Evolutionary conservation across 2,329 filamentous ascomycete species (phyloP).

Genomic region (Polychaeton citri): DNA sequence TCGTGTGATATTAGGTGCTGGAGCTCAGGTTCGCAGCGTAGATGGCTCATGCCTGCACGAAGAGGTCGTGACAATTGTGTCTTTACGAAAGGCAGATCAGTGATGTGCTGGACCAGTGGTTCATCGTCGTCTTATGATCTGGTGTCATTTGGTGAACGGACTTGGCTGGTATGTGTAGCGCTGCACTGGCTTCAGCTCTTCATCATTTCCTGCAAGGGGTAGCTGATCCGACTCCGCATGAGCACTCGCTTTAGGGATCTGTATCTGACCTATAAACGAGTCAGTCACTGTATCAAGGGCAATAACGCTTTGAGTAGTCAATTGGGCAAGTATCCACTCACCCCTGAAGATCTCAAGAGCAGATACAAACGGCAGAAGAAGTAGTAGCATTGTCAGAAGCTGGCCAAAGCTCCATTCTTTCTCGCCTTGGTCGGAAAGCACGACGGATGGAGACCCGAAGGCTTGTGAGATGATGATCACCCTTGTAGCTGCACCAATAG

Average conservation of each 20-base stretch:
- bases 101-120: no score
- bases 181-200: no score
- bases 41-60: no score
- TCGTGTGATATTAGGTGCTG: no score
- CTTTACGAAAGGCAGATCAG: no score
- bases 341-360: constrained; percentile 46
- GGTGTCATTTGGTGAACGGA: no score
- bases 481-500: constrained; percentile 44
- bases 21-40: no score
- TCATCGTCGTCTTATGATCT: no score
- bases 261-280: constrained; percentile 8
- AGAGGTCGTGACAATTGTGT: no score
- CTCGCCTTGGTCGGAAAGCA: constrained; percentile 40
- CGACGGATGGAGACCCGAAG: constrained; percentile 41
- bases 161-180: no score
- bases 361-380: constrained; percentile 47
- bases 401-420: constrained; percentile 51
- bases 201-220: neutral
- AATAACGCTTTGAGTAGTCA: neutral
- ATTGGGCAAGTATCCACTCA: no score
- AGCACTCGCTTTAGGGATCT: constrained; percentile 4
- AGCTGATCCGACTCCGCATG: neutral
- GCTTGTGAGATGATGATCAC: constrained; percentile 47
- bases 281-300: neutral
- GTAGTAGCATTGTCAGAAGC: constrained; percentile 44